Evolutionary conservation across 225 moss, liverwort and hornwort species (phyloP).

Genomic region (Antitrichia curtipendula): DNA sequence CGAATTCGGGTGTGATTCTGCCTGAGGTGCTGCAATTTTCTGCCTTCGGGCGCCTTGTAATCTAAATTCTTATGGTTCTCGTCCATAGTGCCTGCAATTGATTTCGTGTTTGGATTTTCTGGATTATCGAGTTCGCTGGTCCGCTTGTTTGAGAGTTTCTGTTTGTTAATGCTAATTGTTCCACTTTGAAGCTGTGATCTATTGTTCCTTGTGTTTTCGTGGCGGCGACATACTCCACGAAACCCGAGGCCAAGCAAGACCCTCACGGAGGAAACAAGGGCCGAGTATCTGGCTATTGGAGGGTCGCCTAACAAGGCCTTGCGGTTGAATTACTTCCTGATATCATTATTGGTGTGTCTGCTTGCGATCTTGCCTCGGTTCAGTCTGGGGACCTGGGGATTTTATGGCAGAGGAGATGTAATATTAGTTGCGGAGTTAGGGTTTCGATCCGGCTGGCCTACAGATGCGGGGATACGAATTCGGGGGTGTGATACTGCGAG

Average conservation of each 20-base stretch:
- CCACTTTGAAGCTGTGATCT: background rate
- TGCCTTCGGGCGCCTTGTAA: conserved; percentile 15
- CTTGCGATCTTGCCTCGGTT: conserved; percentile 48
- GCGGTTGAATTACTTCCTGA: conserved; percentile 65
- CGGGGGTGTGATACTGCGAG: background rate
- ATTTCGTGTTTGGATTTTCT: background rate
- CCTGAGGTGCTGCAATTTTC: conserved; percentile 23
- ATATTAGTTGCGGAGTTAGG: background rate
- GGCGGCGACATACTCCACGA: conserved; percentile 43
- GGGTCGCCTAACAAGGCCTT: conserved; percentile 57
- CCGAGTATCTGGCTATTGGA: conserved; percentile 64
- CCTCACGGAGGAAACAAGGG: conserved; percentile 53
- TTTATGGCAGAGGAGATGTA: background rate
- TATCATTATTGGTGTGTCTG: conserved; percentile 53
- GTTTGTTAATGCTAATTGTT: background rate
- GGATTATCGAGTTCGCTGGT: background rate
- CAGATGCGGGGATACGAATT: background rate
- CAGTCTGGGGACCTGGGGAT: conserved; percentile 11
- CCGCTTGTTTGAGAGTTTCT: background rate
- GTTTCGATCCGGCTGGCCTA: background rate
- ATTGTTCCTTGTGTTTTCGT: conserved; percentile 7
- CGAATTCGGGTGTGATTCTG: background rate
- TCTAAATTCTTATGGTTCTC: conserved; percentile 11
- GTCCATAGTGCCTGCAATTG: background rate
- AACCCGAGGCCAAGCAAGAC: conserved; percentile 23